Evolutionary conservation across 345 rosid genomes (phyloP), one percentile per base, ranked within the genome.

Genomic region (Salix purpurea): DNA sequence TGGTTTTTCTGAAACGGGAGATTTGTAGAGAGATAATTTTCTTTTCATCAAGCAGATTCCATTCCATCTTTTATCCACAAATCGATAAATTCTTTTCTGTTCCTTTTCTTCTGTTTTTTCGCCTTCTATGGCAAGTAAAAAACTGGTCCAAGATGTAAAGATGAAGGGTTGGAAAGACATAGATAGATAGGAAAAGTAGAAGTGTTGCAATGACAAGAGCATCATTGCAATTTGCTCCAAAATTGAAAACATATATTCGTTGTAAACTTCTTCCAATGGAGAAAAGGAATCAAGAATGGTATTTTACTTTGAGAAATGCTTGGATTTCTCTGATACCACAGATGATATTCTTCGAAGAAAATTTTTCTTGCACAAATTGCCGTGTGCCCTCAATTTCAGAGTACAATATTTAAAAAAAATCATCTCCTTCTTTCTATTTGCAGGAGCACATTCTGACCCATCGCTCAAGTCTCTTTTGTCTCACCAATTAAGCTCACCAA

Each of bases 381-480:
- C 3, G 58, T 6, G 14, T 73, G 56, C 18, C 54, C 76, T 60
- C n/a, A 24, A 14, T 54, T 76, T 70, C 5, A 0, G 2, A 12
- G 13, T 42, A 50, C 52, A 56, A 32, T 60, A 77, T 37, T 34
- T 34, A 34, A 34, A 34, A 34, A 73, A 65, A 52, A 40, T 60
- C 68, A 48, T 39, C 46, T 66, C 61, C 36, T 61, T 80, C 44
- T 83, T 65, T 76, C 69, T 71, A 34, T 65, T 76, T 80, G 85
- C 85, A 92, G 96, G 83, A 84, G 67, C 76, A 71, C 85, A 77
- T 67, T 83, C 80, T 19, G 81, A 84, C 48, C 86, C 84, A n/a
- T 85, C 85, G 30, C 61, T 84, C 37, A 83, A 86, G 80, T 86
- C 91, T 79, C 19, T 87, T 21, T 83, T 85, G 79, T 80, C 83